Conservation (phyloP, 371 early-diverging fungal species). For the Apophysomyces variabilis region DNA sequence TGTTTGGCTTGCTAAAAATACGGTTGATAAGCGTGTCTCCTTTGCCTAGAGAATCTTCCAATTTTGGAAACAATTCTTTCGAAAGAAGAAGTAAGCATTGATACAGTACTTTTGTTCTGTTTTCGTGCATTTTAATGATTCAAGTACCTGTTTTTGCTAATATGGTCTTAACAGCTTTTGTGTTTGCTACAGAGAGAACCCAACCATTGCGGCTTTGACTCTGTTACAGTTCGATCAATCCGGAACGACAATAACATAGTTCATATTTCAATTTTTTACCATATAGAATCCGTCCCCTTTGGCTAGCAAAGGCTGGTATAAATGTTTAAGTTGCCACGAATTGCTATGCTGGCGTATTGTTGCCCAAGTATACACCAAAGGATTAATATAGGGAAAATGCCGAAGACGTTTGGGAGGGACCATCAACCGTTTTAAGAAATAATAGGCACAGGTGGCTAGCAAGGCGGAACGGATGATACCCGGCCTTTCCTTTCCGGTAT, state of each 20-base stretch:
- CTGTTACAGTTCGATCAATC: background rate
- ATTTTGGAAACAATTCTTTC: slow-evolving; percentile 20
- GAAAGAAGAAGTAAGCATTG: background rate
- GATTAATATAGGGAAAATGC: background rate
- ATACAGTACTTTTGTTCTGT: background rate
- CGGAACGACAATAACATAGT: no score
- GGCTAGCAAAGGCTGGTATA: background rate
- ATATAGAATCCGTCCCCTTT: background rate
- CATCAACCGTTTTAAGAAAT: background rate
- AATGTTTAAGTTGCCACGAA: background rate
- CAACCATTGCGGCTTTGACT: slow-evolving; percentile 5
- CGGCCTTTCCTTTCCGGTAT: background rate
- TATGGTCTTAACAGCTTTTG: slow-evolving; percentile 17
- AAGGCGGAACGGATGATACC: slow-evolving; percentile 1
- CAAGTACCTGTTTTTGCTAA: slow-evolving; percentile 15
- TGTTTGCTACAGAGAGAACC: slow-evolving; percentile 13
- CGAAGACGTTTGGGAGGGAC: background rate
- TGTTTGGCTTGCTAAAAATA: slow-evolving; percentile 19
- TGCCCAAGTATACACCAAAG: background rate
- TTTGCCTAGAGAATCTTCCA: background rate
- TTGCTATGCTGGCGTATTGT: background rate
- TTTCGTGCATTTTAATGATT: background rate
- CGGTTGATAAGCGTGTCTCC: slow-evolving; percentile 11
- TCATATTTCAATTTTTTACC: background rate
- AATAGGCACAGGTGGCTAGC: background rate